Conservation (phyloP, 306 rosid genomes). For the Carpinus fangiana region DNA sequence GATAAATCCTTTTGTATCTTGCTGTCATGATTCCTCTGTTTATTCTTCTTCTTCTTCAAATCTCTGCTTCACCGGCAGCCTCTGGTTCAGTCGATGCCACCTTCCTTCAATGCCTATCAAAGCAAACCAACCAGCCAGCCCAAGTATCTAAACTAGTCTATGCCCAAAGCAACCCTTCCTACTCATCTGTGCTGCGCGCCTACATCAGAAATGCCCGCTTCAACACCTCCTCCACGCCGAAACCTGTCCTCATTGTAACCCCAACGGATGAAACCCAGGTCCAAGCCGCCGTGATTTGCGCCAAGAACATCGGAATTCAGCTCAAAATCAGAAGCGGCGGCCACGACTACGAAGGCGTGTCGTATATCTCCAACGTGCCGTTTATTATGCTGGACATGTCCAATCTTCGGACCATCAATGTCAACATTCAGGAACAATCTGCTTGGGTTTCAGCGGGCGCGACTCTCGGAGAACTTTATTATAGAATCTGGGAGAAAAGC, state of each 20-base stretch:
- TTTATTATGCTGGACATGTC: constrained; percentile 55
- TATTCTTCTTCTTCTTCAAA: constrained; percentile 24
- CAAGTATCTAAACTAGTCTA: constrained; percentile 36
- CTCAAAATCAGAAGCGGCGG: constrained; percentile 71
- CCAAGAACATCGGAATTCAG: constrained; percentile 53
- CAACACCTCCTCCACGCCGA: constrained; percentile 30
- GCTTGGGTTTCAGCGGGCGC: constrained; percentile 56
- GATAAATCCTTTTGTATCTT: no score
- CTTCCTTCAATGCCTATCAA: constrained; percentile 42
- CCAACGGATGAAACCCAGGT: constrained; percentile 47
- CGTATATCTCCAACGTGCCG: constrained; percentile 57
- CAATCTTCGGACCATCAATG: constrained; percentile 50
- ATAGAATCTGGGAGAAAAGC: constrained; percentile 30
- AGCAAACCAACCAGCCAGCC: constrained; percentile 20
- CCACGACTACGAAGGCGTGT: constrained; percentile 80
- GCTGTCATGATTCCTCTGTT: not conserved
- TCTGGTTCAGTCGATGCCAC: constrained; percentile 14
- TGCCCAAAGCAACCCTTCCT: constrained; percentile 38
- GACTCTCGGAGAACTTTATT: constrained; percentile 56
- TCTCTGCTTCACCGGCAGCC: constrained; percentile 23
- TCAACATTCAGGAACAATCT: constrained; percentile 38
- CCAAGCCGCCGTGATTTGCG: constrained; percentile 59
- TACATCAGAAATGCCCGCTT: constrained; percentile 45
- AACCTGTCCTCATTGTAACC: constrained; percentile 49
- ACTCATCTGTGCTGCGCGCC: constrained; percentile 30